Conservation (phyloP, 495 filamentous ascomycete species). For the Hyaloscypha hepaticicola region DNA sequence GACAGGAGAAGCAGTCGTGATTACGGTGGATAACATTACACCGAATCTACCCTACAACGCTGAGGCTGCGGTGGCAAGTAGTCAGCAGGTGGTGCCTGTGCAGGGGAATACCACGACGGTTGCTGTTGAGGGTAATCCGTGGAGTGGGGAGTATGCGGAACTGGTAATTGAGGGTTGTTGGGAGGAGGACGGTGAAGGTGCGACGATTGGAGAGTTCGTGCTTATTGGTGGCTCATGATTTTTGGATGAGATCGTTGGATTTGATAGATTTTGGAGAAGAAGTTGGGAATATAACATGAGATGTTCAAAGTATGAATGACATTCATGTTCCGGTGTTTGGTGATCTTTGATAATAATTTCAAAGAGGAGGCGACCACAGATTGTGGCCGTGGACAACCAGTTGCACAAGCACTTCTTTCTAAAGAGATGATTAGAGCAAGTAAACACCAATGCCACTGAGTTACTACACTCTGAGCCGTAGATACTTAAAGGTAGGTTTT, state of each 20-base stretch:
- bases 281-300: no score
- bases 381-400: no score
- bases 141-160: constrained; percentile 38
- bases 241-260: not conserved
- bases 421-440: no score
- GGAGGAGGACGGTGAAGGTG: constrained; percentile 52
- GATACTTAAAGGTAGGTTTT: no score
- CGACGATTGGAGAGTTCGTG: constrained; percentile 74
- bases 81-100: constrained; percentile 16
- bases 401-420: no score
- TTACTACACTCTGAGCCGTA: no score
- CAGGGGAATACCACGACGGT: constrained; percentile 28
- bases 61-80: not conserved
- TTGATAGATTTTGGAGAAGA: not conserved
- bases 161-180: constrained; percentile 48
- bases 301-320: no score
- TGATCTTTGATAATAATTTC: no score
- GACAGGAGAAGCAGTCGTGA: constrained; percentile 25
- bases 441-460: no score
- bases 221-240: constrained; percentile 15
- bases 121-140: constrained; percentile 20
- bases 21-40: constrained; percentile 29
- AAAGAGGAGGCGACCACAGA: no score
- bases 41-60: constrained; percentile 37
- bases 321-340: no score